Base-by-base conservation (phyloP, 805 yeast species). In the Starmerella sp. region DNA sequence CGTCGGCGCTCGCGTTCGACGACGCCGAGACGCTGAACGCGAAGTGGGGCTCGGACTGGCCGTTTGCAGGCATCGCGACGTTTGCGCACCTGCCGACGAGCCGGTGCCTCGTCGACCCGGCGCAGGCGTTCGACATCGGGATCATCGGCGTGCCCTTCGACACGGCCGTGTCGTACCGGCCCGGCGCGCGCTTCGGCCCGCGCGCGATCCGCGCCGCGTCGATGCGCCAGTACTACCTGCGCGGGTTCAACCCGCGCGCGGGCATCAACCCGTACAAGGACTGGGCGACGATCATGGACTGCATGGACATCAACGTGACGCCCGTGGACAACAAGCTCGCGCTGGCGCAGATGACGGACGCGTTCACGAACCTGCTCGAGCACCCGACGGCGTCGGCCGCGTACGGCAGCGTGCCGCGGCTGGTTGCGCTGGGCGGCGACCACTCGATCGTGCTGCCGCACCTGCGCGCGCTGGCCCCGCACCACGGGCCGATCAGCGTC, bases 111-210 rank as follows among this genome's bases (percentile, higher is more conserved):
- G 76, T 66, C 22, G 51, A 63, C 67, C 77, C 44, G 72, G 75
- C 5, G 57, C 66, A 58, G 7, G 63, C 71, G 1, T 87, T 75
- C 61, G 95, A 86, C 62, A 76, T 86, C 49, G 95, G 82, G 0
- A 60, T 86, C 13, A 74, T 86, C 54, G 95, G 95, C 5, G 83
- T 84, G 1, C 95, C 95, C 0, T 86, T 86, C 62, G 95, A 86
- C 64, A 86, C 93, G 6, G 91, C 91, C 0, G 82, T 82, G 0
- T 77, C 89, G 0, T 86, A 81, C 67, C 74, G 95, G 51, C 77
- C 90, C 0, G 95, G 95, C 6, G 90, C 95, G 2, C 70, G 95
- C 53, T 86, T 86, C 68, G 95, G 95, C 2, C 95, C 84, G 5
- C 58, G 71, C 17, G 70, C 70, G 8, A 66, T 69, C 48, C 61